Evolutionary conservation across 345 rosid genomes (phyloP).

Genomic region (Capsella bursapastoris): DNA sequence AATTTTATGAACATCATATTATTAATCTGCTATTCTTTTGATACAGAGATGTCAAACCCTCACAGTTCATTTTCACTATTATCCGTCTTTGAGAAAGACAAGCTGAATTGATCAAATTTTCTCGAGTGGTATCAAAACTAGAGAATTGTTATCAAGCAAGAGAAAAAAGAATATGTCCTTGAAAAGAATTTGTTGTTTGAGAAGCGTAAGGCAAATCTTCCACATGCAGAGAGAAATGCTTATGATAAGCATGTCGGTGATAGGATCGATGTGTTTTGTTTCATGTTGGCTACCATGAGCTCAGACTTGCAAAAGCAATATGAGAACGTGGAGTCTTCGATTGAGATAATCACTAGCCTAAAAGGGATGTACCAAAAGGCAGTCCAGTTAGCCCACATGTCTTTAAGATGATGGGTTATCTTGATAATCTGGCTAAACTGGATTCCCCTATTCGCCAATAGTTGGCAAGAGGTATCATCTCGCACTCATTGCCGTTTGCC

Average conservation of each 20-base stretch:
- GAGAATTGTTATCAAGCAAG: not conserved
- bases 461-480: not conserved
- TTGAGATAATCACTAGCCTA: not conserved
- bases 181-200: not conserved
- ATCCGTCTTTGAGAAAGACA: not conserved
- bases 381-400: too few relatives aligned
- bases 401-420: not conserved
- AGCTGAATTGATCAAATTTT: not conserved
- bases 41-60: too few relatives aligned
- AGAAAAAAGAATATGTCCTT: not conserved
- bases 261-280: not conserved
- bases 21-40: not conserved
- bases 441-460: not conserved
- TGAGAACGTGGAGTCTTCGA: not conserved
- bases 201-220: not conserved
- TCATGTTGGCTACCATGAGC: constrained; percentile 1
- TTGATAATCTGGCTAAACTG: not conserved
- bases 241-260: not conserved
- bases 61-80: too few relatives aligned
- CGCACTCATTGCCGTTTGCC: not conserved
- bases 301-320: not conserved
- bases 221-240: not conserved
- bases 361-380: not conserved
- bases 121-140: not conserved
- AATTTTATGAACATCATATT: not conserved